Evolutionary conservation across 495 filamentous ascomycete species (phyloP), one percentile per base, ranked within the genome.

Genomic region (Penicillium samsonianum): DNA sequence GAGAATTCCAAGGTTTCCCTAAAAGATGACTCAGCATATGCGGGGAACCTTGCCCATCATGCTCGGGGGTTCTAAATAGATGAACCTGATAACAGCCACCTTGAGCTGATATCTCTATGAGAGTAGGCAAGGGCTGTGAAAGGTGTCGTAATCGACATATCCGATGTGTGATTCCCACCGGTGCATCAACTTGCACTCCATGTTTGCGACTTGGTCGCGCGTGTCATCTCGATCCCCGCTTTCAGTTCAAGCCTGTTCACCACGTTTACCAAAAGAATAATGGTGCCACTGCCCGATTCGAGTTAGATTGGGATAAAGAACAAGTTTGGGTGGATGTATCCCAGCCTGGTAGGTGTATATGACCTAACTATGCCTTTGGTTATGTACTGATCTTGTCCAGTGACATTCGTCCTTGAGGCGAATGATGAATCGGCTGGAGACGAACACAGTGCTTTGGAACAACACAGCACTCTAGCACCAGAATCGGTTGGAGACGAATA

Each of bases 131-230:
- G 53, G 73, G 73, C 57, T 76, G 73, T 67, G 65, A 63, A 61
- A 60, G 70, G 57, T 76, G 73, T 65, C 73, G 73, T 25, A 57
- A 73, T 71, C 73, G 73, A 55, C 73, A 76, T 63, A 70, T 76
- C 20, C 69, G 70, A 52, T 74, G 73, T 45, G 69, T 69, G 11
- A 68, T 71, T 41, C 55, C 61, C 8, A 22, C 55, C 1, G 73
- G 68, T 4, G 67, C 70, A 6, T 64, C 71, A 8, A 59, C 70
- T 8, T 74, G 73, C 53, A 68, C 67, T 26, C 59, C 67, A 16
- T 76, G 73, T 47, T 54, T 55, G 4, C 73, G 70, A 20, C 64
- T 74, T 14, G 67, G 63, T 19, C 68, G 70, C 14, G 55, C 42
- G 2, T 76, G 73, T 42, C 71, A 67, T 52, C 60, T 76, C 5